Conservation (phyloP, 306 rosid genomes). For the Oemleria cerasiformis region DNA sequence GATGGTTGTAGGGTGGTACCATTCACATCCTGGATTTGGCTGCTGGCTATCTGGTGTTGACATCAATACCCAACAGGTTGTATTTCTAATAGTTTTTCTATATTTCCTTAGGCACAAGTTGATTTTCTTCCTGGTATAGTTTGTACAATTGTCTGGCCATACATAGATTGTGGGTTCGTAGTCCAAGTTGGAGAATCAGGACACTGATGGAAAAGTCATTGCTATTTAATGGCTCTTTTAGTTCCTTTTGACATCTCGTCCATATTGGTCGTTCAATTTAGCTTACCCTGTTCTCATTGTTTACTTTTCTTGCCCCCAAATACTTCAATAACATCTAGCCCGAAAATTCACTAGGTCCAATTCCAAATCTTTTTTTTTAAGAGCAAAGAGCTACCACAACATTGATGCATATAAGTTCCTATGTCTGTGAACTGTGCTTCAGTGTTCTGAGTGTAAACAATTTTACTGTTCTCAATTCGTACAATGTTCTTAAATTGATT, state of each 20-base stretch:
- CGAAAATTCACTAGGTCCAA: background rate
- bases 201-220: background rate
- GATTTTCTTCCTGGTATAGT: background rate
- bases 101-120: background rate
- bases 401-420: too few species aligned
- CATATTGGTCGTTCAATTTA: background rate
- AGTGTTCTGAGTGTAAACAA: too few species aligned
- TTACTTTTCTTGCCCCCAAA: background rate
- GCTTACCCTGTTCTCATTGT: background rate
- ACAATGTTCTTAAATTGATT: too few species aligned
- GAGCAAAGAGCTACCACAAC: too few species aligned
- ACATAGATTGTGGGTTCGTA: background rate
- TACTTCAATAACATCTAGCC: background rate
- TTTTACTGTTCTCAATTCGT: background rate
- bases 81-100: background rate
- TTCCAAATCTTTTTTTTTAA: background rate
- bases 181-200: too few species aligned
- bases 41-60: constrained; percentile 99
- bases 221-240: background rate
- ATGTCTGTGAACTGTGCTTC: too few species aligned
- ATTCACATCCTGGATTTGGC: constrained; percentile 98
- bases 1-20: constrained; percentile 99
- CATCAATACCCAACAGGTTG: constrained; percentile 95
- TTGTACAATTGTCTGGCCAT: background rate
- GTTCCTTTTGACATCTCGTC: background rate